Evolutionary conservation across 352 stramenopile genomes (phyloP).

Genomic region (Phytophthora rubi): DNA sequence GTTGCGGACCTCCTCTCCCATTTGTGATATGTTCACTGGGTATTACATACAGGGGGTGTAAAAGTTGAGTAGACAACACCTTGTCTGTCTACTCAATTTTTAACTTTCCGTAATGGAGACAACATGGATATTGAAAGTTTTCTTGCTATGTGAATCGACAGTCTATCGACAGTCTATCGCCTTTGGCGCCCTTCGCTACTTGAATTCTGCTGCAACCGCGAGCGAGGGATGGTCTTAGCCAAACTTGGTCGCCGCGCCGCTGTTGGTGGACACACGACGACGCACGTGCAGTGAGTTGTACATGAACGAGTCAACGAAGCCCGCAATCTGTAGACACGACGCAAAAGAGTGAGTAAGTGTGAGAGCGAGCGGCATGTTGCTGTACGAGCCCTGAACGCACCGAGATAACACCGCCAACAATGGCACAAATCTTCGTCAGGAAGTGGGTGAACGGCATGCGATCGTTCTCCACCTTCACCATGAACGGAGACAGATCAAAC

Average conservation of each 20-base stretch:
- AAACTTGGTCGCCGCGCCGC: slow-evolving; percentile 38
- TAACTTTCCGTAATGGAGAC: neutral
- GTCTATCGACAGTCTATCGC: slow-evolving; percentile 37
- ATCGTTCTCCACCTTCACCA: slow-evolving; percentile 88
- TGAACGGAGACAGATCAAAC: slow-evolving; percentile 86
- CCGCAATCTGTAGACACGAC: slow-evolving; percentile 66
- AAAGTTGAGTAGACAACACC: too few species aligned
- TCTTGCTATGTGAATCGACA: slow-evolving; percentile 25
- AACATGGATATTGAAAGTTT: slow-evolving; percentile 1
- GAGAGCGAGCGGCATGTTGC: neutral
- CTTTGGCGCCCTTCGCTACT: slow-evolving; percentile 6
- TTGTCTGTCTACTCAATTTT: too few species aligned
- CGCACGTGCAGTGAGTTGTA: slow-evolving; percentile 84
- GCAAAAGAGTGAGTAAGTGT: neutral
- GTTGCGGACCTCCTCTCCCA: slow-evolving; percentile 53
- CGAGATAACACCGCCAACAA: slow-evolving; percentile 84
- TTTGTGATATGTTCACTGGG: neutral
- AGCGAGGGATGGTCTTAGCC: slow-evolving; percentile 23
- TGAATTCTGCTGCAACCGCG: neutral
- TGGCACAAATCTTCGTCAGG: slow-evolving; percentile 85
- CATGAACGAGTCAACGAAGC: slow-evolving; percentile 88
- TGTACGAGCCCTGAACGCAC: slow-evolving; percentile 40
- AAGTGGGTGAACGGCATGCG: slow-evolving; percentile 85
- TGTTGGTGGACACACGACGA: slow-evolving; percentile 36
- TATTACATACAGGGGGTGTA: too few species aligned